Percentiles rank a stretch among this genome's conserved stretches.
Conservation (phyloP, 345 rosid species). For the Rubroshorea leprosula region DNA sequence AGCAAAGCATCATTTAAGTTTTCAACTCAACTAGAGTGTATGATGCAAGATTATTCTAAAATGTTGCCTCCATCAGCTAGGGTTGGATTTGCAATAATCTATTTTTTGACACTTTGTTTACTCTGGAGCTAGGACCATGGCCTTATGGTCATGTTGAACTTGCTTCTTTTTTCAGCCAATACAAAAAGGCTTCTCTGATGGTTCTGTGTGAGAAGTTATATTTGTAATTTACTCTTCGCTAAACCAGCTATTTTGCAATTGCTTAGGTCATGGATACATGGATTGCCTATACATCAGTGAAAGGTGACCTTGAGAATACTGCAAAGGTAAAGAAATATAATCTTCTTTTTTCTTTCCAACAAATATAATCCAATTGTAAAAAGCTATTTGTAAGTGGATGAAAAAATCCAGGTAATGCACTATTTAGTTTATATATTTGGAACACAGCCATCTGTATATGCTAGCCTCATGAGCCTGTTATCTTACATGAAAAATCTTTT, state of each 20-base stretch:
- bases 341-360: background rate
- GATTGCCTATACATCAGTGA: conserved; percentile 93
- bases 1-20: conserved; percentile 83
- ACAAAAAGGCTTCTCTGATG: background rate
- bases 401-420: no score
- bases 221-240: background rate
- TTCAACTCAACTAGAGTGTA: conserved; percentile 89
- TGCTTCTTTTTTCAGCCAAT: no score
- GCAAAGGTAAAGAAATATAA: conserved; percentile 49
- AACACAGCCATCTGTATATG: no score
- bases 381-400: no score
- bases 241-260: background rate
- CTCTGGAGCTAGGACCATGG: background rate
- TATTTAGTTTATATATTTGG: no score
- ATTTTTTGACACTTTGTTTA: background rate
- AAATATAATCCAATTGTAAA: no score
- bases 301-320: conserved; percentile 90
- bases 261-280: conserved; percentile 78
- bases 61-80: conserved; percentile 79
- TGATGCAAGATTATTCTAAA: conserved; percentile 99
- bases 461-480: no score
- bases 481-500: no score
- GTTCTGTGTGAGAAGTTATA: conserved; percentile 6
- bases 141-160: background rate
- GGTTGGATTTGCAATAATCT: conserved; percentile 85